Evolutionary conservation across 139 green algal genomes (phyloP), one percentile per base, ranked within the genome.

Genomic region (Desmodesmus armatus): DNA sequence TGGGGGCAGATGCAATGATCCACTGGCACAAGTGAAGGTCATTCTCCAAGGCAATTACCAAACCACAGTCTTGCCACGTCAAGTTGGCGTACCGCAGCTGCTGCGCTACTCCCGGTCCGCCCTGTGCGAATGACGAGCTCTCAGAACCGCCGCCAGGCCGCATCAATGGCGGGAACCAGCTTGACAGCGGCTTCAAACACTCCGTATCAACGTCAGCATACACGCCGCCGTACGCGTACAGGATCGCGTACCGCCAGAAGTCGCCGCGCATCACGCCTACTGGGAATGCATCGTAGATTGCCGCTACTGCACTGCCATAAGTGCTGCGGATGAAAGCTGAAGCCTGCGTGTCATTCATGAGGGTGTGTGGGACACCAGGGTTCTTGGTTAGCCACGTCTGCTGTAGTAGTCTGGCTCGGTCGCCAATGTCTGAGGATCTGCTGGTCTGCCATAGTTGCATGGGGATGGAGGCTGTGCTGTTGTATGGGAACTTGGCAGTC

Each of bases 221-320:
- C n/a, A 89, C 39, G 23, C 85, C 85, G 27, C 85, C 85, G 3
- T 88, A n/a, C 2, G 47, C 49, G 51, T 89, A 89, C 58, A 89
- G 44, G 4, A 87, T 43, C 0, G 78, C 78, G 27, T 86, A 89
- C 3, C 85, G 74, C 85, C 85, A 89, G 31, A 87, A 81, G 49
- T 89, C 85, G 0, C 63, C 78, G 3, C 65, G 58, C 85, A 88
- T 87, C 4, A 89, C 85, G 2, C 79, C 85, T 19, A 84, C 7
- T 1, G 84, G 80, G 33, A 78, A 86, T 19, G 80, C 29, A 15
- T 23, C 2, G 65, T 71, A 86, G 37, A 86, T 33, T 2, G 33
- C 41, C 7, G 40, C 27, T 15, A 53, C 76, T 55, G 40, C 76
- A 33, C 23, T 11, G 0, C 63, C 66, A 25, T 43, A 86, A 33